phyloP scores from a whole-genome alignment of 371 early-diverging fungal species.

The Mortierella sp. region DNA sequence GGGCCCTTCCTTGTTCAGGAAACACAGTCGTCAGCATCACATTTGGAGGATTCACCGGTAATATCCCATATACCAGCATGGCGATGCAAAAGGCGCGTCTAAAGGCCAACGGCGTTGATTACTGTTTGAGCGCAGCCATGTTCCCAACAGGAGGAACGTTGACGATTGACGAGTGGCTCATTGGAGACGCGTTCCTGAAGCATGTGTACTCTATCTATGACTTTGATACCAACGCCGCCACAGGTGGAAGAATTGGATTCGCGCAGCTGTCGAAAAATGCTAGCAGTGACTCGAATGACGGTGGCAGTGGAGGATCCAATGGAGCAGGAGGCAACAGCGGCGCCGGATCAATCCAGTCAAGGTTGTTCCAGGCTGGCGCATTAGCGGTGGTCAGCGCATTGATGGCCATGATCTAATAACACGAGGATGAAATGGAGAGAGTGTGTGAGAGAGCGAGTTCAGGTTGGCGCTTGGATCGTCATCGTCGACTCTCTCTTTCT shows the following conservation, averaged over 20 bases:
- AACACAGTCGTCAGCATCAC: conserved; percentile 19
- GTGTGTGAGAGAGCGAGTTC: no score
- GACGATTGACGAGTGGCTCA: conserved; percentile 23
- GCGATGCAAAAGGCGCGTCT: conserved; percentile 20
- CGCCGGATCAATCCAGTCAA: no score
- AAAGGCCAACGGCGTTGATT: not conserved
- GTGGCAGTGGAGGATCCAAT: no score
- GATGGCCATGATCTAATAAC: no score
- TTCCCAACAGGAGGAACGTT: conserved; percentile 13
- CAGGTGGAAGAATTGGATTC: conserved; percentile 37
- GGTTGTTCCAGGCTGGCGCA: no score
- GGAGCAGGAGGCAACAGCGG: no score
- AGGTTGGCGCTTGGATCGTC: no score
- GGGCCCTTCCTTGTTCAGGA: conserved; percentile 39
- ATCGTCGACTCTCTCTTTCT: no score
- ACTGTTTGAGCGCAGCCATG: conserved; percentile 39
- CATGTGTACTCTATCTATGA: conserved; percentile 48
- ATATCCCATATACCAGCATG: conserved; percentile 24
- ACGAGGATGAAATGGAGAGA: no score
- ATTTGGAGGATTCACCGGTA: conserved; percentile 17
- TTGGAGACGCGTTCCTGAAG: conserved; percentile 41
- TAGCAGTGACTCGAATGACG: no score
- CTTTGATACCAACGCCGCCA: conserved; percentile 26
- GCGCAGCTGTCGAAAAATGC: not conserved
- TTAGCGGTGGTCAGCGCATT: no score